Conservation (phyloP, 2,329 filamentous ascomycete species). For the Sordariomycetes sp. region DNA sequence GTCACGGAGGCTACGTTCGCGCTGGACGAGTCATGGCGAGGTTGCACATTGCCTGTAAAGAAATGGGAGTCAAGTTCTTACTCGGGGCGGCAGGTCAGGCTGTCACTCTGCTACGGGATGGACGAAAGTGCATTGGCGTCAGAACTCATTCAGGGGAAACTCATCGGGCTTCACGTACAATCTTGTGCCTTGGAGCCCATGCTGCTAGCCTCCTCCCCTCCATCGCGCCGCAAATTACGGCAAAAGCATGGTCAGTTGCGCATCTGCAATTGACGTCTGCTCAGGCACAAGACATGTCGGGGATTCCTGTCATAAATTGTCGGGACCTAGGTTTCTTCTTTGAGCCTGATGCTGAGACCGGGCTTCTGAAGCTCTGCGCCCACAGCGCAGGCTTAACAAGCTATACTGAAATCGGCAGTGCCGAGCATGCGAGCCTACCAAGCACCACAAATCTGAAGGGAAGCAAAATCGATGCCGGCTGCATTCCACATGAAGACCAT, state of each 20-base stretch:
- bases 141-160: slow-evolving; percentile 12
- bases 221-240: slow-evolving; percentile 38
- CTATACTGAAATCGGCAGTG: slow-evolving; percentile 13
- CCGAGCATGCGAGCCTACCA: too few species aligned
- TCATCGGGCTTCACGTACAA: slow-evolving; percentile 26
- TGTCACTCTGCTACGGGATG: too few species aligned
- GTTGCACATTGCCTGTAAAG: too few species aligned
- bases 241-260: slow-evolving; percentile 49
- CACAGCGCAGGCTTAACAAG: slow-evolving; percentile 46
- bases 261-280: slow-evolving; percentile 47
- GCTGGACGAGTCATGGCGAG: too few species aligned
- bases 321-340: slow-evolving; percentile 58
- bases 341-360: slow-evolving; percentile 50
- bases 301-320: slow-evolving; percentile 51
- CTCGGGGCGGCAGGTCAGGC: too few species aligned
- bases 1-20: too few species aligned
- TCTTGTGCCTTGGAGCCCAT: slow-evolving; percentile 43
- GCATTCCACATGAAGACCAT: slow-evolving; percentile 45
- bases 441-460: too few species aligned
- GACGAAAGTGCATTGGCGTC: slow-evolving; percentile 24
- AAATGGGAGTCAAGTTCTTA: too few species aligned
- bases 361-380: slow-evolving; percentile 50
- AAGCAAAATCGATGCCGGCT: slow-evolving; percentile 25
- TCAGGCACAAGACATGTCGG: slow-evolving; percentile 42
- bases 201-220: slow-evolving; percentile 36